Base-by-base conservation (phyloP, 2,329 filamentous ascomycete genomes). In the Pseudomassariella vexata region DNA sequence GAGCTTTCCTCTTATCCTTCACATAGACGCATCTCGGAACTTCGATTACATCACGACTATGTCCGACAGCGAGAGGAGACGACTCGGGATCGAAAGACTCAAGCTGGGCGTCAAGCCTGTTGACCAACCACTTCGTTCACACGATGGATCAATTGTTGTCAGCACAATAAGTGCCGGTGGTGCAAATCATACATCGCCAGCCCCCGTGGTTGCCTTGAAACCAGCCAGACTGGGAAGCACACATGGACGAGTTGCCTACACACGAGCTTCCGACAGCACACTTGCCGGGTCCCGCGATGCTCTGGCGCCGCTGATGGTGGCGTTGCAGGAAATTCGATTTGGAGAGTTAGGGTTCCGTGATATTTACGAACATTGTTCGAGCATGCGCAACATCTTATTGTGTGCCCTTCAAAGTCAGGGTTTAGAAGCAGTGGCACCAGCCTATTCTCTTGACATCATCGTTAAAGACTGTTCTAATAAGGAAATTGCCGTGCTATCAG, bases 31-130 rank as follows among this genome's bases (percentile, higher is more conserved):
- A 2, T 31, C 30, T 18, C 27, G 33, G 12, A 36, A 23, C 19
- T 41, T 41, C 28, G 36, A 41, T 26, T 39, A 39, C 24, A 22
- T 41, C n/a, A 39, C 39, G 6, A 30, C 31, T 6, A 5, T 25
- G 16, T 19, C 32, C n/a, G 27, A 35, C n/a, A 12, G 11, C 9
- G 19, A 10, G 4, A 19, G 27, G 9, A 7, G 5, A 9, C 21
- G n/a, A 14, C 9, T 23, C 7, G 16, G 17, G 12, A 25, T 28
- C n/a, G 29, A 30, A 12, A 34, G 20, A 22, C 24, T 39, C 14
- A 24, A n/a, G 6, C 28, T 41, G 10, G 20, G 15, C 11, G 22
- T 15, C 28, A 36, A 31, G 19, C 3, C 28, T 14, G n/a, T 26
- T 6, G 18, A 27, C 9, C 15, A 17, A 7, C 14, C 36, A 31